Evolutionary conservation across 2,329 filamentous ascomycete species (phyloP), one percentile per base, ranked within the genome.

Genomic region (Chalaropsis ovoidea): DNA sequence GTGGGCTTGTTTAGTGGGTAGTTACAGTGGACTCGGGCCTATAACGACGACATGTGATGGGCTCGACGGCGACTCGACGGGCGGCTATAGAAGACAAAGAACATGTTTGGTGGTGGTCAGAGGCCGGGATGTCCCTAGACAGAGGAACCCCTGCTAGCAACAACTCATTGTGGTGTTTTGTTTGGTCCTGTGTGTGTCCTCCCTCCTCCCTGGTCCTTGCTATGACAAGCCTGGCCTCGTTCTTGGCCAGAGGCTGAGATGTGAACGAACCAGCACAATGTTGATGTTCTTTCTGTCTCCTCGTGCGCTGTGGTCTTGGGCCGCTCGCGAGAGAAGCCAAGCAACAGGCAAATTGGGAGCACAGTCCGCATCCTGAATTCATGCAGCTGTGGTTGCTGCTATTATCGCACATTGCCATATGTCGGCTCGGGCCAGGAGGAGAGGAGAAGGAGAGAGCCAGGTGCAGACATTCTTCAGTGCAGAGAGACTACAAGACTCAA

Each of bases 291-390:
- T 39, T 10, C 35, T 10, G 4, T 39, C 8, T 39, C 35, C 35
- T 39, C 35, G 35, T 39, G 35, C 35, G 35, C 8, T 39, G n/a
- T n/a, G n/a, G n/a, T n/a, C 43, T 47, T 19, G 43, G 24, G 52
- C 24, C 17, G 24, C 8, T 17, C 13, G 2, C 10, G 13, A 35
- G 17, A 35, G 24, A 58, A 27, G 24, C 52, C 17, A 35, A 35
- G 52, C 52, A 31, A 35, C 19, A 39, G 8, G 35, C 35, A 39
- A 39, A 39, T 39, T 52, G 10, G 47, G 31, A 58, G 52, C 52
- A 58, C 52, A 58, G 24, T 11, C 27, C 52, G n/a, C 24, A 31
- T 58, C 52, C 52, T 58, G 52, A n/a, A 58, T 17, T 58, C 52
- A 31, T 58, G 24, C 52, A 58, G 52, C 17, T 35, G 13, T 35